Evolutionary conservation across 1,139 yeast genomes (phyloP).

Genomic region (Sugiyamaella neomexicana): DNA sequence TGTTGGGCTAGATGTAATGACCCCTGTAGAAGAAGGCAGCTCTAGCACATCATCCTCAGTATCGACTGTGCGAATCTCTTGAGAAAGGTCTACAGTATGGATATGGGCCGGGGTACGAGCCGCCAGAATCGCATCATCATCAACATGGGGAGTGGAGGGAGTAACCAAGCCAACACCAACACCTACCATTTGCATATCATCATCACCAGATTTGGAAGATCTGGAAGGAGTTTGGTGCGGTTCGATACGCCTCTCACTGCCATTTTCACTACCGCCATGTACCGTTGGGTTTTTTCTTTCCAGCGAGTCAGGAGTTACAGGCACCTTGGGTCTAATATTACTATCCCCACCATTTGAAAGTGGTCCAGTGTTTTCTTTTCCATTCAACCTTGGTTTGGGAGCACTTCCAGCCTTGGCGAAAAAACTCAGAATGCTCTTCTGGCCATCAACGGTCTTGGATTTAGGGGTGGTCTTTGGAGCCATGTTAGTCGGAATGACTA

Average conservation of each 20-base stretch:
- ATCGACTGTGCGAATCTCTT: conserved; percentile 3
- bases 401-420: conserved; percentile 25
- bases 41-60: conserved; percentile 4
- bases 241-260: conserved; percentile 4
- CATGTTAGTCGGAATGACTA: background rate
- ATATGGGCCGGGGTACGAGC: conserved; percentile 17
- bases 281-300: conserved; percentile 4
- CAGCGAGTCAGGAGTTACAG: conserved; percentile 15
- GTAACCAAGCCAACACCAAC: conserved; percentile 17
- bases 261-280: background rate
- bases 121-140: conserved; percentile 5
- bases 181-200: conserved; percentile 10
- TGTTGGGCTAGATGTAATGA: conserved; percentile 19
- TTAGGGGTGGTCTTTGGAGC: conserved; percentile 10
- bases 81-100: conserved; percentile 15
- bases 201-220: conserved; percentile 13
- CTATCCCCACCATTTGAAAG: conserved; percentile 8
- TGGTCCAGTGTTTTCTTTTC: conserved; percentile 7
- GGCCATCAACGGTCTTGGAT: conserved; percentile 17
- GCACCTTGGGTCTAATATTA: conserved; percentile 11
- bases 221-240: conserved; percentile 19
- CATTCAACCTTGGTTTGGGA: conserved; percentile 14
- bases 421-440: conserved; percentile 30
- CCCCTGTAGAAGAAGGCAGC: conserved; percentile 8
- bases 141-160: conserved; percentile 17